Evolutionary conservation across 2,329 filamentous ascomycete species (phyloP).

Genomic region (Fusarium newnesense): DNA sequence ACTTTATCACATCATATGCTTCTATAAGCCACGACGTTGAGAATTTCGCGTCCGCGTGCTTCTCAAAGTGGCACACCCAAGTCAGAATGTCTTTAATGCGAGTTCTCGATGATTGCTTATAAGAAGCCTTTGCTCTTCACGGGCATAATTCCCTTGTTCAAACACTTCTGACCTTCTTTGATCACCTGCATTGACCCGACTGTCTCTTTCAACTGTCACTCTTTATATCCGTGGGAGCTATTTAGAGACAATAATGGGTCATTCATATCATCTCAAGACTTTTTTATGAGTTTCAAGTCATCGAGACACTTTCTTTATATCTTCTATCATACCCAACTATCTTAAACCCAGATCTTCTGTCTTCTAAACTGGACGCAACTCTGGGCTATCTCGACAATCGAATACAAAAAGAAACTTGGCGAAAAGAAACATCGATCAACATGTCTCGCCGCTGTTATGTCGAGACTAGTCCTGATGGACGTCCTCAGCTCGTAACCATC

Average conservation of each 20-base stretch:
- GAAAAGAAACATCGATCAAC: neutral
- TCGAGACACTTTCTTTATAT: slow-evolving; percentile 22
- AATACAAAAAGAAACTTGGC: neutral
- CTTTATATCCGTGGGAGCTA: slow-evolving; percentile 26
- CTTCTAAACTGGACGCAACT: slow-evolving; percentile 1
- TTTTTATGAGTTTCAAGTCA: slow-evolving; percentile 1
- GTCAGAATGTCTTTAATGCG: neutral
- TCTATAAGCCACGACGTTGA: slow-evolving; percentile 30
- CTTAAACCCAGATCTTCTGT: neutral
- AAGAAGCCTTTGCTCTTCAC: slow-evolving; percentile 4
- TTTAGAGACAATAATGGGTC: slow-evolving; percentile 40
- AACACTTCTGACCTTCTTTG: slow-evolving; percentile 41
- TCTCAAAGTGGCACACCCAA: slow-evolving; percentile 11
- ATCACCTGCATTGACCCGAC: slow-evolving; percentile 43
- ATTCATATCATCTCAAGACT: slow-evolving; percentile 22
- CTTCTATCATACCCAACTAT: slow-evolving; percentile 7
- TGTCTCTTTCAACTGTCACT: slow-evolving; percentile 38
- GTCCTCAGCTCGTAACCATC: slow-evolving; percentile 52
- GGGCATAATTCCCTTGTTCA: slow-evolving; percentile 17
- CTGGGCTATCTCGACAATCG: neutral
- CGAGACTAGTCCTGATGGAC: slow-evolving; percentile 49
- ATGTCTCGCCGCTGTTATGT: slow-evolving; percentile 53
- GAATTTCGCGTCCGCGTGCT: slow-evolving; percentile 20
- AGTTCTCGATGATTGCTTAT: slow-evolving; percentile 11
- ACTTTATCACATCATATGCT: slow-evolving; percentile 32